Evolutionary conservation across 2,329 filamentous ascomycete genomes (phyloP).

Genomic region (Colletotrichum sojae): DNA sequence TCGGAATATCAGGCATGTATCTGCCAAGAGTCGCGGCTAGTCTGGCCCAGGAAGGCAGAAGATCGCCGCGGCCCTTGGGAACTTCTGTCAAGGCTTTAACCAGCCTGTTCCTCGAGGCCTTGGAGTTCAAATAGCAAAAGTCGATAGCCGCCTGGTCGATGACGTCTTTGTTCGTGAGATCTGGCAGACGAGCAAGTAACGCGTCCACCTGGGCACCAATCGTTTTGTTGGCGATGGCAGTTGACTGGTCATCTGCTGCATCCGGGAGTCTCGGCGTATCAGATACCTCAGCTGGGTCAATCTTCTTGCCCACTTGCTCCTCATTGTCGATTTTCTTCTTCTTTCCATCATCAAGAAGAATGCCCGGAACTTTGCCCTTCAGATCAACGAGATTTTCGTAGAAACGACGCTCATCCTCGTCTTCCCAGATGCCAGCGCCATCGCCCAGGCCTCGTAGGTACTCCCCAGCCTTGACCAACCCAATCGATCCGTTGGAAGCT

Average conservation of each 20-base stretch:
- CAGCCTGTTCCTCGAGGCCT: slow-evolving; percentile 94
- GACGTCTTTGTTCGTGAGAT: slow-evolving; percentile 90
- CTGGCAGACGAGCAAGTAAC: slow-evolving; percentile 87
- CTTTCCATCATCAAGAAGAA: slow-evolving; percentile 92
- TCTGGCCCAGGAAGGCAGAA: slow-evolving; percentile 92
- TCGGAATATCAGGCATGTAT: slow-evolving; percentile 95
- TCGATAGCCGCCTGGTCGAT: slow-evolving; percentile 95
- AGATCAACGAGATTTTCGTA: slow-evolving; percentile 97
- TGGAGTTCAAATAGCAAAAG: slow-evolving; percentile 98
- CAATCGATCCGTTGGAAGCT: slow-evolving; percentile 82
- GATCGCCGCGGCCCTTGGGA: slow-evolving; percentile 91
- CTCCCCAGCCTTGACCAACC: slow-evolving; percentile 92
- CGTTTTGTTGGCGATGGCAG: slow-evolving; percentile 96
- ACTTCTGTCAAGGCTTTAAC: slow-evolving; percentile 95
- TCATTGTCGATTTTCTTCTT: slow-evolving; percentile 91
- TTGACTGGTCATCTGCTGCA: slow-evolving; percentile 85
- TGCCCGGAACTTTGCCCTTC: slow-evolving; percentile 94
- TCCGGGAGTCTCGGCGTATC: slow-evolving; percentile 66
- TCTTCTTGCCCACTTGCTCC: slow-evolving; percentile 85
- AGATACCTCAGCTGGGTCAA: slow-evolving; percentile 66
- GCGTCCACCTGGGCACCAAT: slow-evolving; percentile 97
- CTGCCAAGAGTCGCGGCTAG: slow-evolving; percentile 93
- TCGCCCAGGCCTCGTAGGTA: slow-evolving; percentile 92
- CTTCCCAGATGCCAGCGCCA: slow-evolving; percentile 96
- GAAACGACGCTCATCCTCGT: slow-evolving; percentile 97